Evolutionary conservation across 2,329 filamentous ascomycete species (phyloP), one percentile per base, ranked within the genome.

Genomic region (Fusarium falciforme): DNA sequence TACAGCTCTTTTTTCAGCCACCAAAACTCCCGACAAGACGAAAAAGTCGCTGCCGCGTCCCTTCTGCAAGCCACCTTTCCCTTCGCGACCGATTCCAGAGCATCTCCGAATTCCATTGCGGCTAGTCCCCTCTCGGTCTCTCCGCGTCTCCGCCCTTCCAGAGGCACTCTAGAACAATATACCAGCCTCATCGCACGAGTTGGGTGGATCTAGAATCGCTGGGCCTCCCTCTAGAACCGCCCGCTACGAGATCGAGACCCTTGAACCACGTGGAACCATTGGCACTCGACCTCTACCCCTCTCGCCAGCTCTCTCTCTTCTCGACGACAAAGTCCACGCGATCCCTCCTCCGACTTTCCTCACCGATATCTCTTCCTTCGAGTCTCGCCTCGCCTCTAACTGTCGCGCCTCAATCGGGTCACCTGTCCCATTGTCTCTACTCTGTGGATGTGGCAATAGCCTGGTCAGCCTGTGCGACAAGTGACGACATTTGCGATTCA

Each of bases 231-330:
- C 55, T 68, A 54, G 55, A 72, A 72, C 66, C 71, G 58, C 73
- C 73, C 71, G 47, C 62, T 62, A 61, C 66, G 49, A 65, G 58
- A 70, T 78, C 66, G 52, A 73, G 63, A 69, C 71, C 64, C 63
- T 71, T 67, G 17, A 70, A 76, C 73, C 71, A 76, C 76, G 75
- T 76, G 75, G 75, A 76, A 67, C 71, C 68, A 73, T 72, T 73
- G 68, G 67, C 72, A 77, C 68, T 74, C 67, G 70, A 74, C 47
- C 52, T 57, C 31, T 64, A 29, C 60, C 59, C 64, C 70, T 73
- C 61, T 55, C 61, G 59, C 20, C 66, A 64, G 25, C 25, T 49
- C 52, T 55, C 61, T 60, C 57, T 60, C 57, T 49, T 31, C 36
- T 67, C 36, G 38, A 60, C 62, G 31, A 67, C 54, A 33, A 52